Conservation (phyloP, 257 asterid species). For the Scutellaria galericulata region DNA sequence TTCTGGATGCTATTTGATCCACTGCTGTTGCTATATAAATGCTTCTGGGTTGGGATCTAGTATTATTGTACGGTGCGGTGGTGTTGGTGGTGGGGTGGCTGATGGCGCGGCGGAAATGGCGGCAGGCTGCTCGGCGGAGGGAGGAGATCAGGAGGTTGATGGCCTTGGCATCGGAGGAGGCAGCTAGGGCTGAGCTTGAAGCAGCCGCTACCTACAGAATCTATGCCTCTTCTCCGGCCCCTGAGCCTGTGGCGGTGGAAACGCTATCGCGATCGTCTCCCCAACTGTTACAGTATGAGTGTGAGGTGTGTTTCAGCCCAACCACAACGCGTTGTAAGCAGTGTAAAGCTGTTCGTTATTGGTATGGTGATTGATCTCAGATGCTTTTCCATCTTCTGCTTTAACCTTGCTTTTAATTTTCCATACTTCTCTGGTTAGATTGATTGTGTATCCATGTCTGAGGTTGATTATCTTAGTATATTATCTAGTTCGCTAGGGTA, state of each 20-base stretch:
- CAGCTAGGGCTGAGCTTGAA: slow-evolving; percentile 70
- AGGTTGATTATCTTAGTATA: background rate
- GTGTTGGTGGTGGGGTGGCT: slow-evolving; percentile 55
- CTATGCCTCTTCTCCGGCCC: slow-evolving; percentile 30
- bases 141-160: slow-evolving; percentile 70
- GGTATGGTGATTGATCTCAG: slow-evolving; percentile 52
- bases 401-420: slow-evolving; percentile 1
- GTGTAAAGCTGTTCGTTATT: slow-evolving; percentile 81
- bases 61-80: slow-evolving; percentile 50
- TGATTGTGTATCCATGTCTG: background rate
- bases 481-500: background rate
- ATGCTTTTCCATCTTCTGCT: slow-evolving; percentile 7
- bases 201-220: slow-evolving; percentile 39
- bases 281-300: slow-evolving; percentile 52
- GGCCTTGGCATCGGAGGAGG: slow-evolving; percentile 71
- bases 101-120: slow-evolving; percentile 66
- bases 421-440: slow-evolving; percentile 24
- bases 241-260: slow-evolving; percentile 37
- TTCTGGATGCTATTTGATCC: slow-evolving; percentile 43
- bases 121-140: slow-evolving; percentile 56
- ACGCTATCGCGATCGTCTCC: slow-evolving; percentile 23
- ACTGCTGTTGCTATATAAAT: slow-evolving; percentile 53
- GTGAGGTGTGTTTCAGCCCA: slow-evolving; percentile 70
- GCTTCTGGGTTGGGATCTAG: slow-evolving; percentile 71
- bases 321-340: slow-evolving; percentile 72